Evolutionary conservation across 441 rosid genomes (phyloP), one percentile per base, ranked within the genome.

Genomic region (Omphalea diandra): DNA sequence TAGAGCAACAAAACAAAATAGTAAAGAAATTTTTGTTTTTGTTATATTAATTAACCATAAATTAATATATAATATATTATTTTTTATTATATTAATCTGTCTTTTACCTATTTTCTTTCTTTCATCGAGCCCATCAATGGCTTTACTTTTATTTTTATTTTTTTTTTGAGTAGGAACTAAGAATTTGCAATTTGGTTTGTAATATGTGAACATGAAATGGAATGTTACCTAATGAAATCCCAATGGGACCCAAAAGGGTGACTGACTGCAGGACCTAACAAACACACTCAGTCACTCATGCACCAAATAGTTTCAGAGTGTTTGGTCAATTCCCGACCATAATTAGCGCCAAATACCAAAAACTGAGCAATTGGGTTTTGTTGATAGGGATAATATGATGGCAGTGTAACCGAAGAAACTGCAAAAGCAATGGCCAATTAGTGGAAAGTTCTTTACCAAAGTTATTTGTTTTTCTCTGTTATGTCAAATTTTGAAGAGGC

Each of bases 371-470:
- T 1, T 20, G 60, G 43, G 67, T 40, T 41, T 22, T n/a, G 49
- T 31, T 59, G 5, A 22, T 20, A 17, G 68, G 43, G 24, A 29
- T 18, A 38, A 68, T 64, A 63, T 18, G 0, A 50, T 50, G 12
- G 2, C 33, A 58, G 0, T 58, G 14, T 33, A 73, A 76, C 82
- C 78, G 55, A 57, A 66, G 66, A 72, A 77, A 77, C 75, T 47
- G n/a, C 79, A 77, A 65, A 46, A 72, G 31, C 3, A 68, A 68
- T 36, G 67, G 68, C 49, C n/a, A 32, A 33, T 56, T 32, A 31
- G 52, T 35, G 46, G 67, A 33, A 71, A 67, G 7, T 24, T 44
- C 33, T 38, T 20, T 0, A 59, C 8, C 14, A 44, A 58, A 32
- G 7, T 52, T 9, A 36, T 53, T 63, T 75, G 12, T 14, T 50